Evolutionary conservation across 805 yeast species (phyloP), one percentile per base, ranked within the genome.

Genomic region (Schizosaccharomyces pombe): DNA sequence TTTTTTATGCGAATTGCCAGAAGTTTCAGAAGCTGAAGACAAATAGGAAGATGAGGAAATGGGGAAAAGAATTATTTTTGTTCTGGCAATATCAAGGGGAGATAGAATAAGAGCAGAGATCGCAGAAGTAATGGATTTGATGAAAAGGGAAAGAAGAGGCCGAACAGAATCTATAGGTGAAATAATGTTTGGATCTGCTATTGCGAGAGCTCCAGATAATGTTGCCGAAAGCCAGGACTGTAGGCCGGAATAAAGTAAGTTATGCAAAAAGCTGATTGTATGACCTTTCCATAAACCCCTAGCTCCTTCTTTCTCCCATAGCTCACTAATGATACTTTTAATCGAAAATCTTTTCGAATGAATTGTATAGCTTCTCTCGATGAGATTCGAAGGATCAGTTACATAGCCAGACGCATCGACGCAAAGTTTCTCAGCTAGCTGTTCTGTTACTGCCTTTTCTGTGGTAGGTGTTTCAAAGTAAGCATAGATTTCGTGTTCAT

Each of bases 151-250:
- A 54, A 74, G 70, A 52, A 76, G 67, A 1, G 93, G 85, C 57
- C 81, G 85, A 2, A 86, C 77, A 9, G 91, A 80, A 61, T 83
- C 91, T 22, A 84, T 73, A 53, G 82, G 73, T 58, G 85, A 94
- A 60, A 85, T 79, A 64, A 85, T 81, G 57, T 79, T 77, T 2
- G 95, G 95, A 63, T 87, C 96, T 0, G 95, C 94, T 31, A 85
- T 76, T 19, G 82, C 80, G 54, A 83, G 65, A 51, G 84, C 68
- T 1, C 95, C 91, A 3, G 95, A 79, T 5, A 86, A 63, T 58
- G 87, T 76, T 2, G 95, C 95, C 0, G 93, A 82, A 52, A 86
- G 72, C 96, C 97, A 87, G 1, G 95, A 85, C 62, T 84, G 89
- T 51, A 86, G 68, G 0, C 94, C 82, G 52, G 78, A 76, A 1